Evolutionary conservation across 2,329 filamentous ascomycete genomes (phyloP).

Genomic region (Huntiella bhutanensis): DNA sequence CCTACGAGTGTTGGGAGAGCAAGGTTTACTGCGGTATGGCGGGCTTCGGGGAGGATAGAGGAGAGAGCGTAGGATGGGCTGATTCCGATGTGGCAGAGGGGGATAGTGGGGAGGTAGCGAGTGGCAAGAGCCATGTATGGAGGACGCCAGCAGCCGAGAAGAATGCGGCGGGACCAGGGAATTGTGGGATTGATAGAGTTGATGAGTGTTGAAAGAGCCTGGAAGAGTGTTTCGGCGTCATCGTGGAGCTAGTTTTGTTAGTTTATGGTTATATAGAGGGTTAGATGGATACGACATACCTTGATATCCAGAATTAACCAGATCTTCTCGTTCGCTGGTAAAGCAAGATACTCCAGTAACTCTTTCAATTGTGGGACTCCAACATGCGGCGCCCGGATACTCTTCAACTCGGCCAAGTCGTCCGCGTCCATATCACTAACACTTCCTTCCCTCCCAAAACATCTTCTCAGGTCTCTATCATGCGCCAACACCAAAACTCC

Average conservation of each 20-base stretch:
- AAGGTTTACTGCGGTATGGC: slow-evolving; percentile 61
- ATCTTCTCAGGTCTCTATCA: slow-evolving; percentile 60
- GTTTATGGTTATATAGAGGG: neutral
- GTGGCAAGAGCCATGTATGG: slow-evolving; percentile 48
- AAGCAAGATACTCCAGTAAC: slow-evolving; percentile 50
- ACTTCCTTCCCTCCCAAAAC: slow-evolving; percentile 56
- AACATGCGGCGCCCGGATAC: slow-evolving; percentile 46
- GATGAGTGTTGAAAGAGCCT: slow-evolving; percentile 46
- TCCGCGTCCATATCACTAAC: slow-evolving; percentile 62
- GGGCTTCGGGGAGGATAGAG: slow-evolving; percentile 43
- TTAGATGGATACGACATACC: slow-evolving; percentile 24
- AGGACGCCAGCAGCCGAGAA: slow-evolving; percentile 69
- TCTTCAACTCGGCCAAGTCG: slow-evolving; percentile 49
- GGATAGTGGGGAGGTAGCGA: slow-evolving; percentile 41
- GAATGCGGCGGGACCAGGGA: slow-evolving; percentile 54
- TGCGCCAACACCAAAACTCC: slow-evolving; percentile 72
- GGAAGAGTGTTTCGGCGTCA: slow-evolving; percentile 50
- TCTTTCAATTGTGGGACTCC: slow-evolving; percentile 58
- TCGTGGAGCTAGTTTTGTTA: slow-evolving; percentile 39
- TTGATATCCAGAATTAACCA: slow-evolving; percentile 87
- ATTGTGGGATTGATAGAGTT: slow-evolving; percentile 27
- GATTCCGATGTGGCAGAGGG: slow-evolving; percentile 49
- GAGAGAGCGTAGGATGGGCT: slow-evolving; percentile 48
- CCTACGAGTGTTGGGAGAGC: slow-evolving; percentile 40
- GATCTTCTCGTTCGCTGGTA: slow-evolving; percentile 43